A percentile compares a stretch with the other conserved stretches of the same genome.
phyloP scores from a whole-genome alignment of 352 stramenopile genomes.

The Albugo candida region DNA sequence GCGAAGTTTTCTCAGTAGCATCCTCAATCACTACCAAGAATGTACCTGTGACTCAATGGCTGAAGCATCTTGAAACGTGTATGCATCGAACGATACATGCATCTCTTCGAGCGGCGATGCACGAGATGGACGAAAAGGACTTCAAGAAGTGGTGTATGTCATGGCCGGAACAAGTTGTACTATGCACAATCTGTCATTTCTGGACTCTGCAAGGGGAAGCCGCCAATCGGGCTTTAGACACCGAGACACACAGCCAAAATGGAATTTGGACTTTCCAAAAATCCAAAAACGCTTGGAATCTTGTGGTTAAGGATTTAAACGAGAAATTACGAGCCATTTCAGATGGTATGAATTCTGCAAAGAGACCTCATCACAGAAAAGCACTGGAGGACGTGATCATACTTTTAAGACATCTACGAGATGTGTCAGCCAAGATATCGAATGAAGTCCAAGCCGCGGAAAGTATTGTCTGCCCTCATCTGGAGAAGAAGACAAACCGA shows the following conservation, averaged over 20 bases:
- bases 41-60: slow-evolving; percentile 20
- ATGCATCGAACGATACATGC: slow-evolving; percentile 53
- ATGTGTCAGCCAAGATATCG: slow-evolving; percentile 18
- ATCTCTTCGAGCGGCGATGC: slow-evolving; percentile 32
- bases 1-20: slow-evolving; percentile 35
- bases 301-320: slow-evolving; percentile 11
- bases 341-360: slow-evolving; percentile 30
- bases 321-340: slow-evolving; percentile 17
- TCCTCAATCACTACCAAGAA: slow-evolving; percentile 24
- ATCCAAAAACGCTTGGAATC: slow-evolving; percentile 12
- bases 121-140: slow-evolving; percentile 45
- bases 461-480: neutral
- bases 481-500: slow-evolving; percentile 2
- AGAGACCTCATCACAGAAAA: slow-evolving; percentile 12
- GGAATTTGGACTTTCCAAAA: too few species aligned
- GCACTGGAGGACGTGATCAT: slow-evolving; percentile 28
- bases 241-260: slow-evolving; percentile 1
- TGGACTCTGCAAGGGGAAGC: slow-evolving; percentile 46
- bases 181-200: slow-evolving; percentile 23
- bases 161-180: slow-evolving; percentile 54
- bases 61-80: slow-evolving; percentile 33
- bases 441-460: slow-evolving; percentile 11
- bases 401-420: slow-evolving; percentile 25
- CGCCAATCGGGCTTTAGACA: slow-evolving; percentile 12
- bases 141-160: slow-evolving; percentile 68